Percentiles rank a stretch among this genome's conserved stretches.
phyloP scores from a whole-genome alignment of 2,329 filamentous ascomycete genomes.

The Sarocladiaceae sp. region DNA sequence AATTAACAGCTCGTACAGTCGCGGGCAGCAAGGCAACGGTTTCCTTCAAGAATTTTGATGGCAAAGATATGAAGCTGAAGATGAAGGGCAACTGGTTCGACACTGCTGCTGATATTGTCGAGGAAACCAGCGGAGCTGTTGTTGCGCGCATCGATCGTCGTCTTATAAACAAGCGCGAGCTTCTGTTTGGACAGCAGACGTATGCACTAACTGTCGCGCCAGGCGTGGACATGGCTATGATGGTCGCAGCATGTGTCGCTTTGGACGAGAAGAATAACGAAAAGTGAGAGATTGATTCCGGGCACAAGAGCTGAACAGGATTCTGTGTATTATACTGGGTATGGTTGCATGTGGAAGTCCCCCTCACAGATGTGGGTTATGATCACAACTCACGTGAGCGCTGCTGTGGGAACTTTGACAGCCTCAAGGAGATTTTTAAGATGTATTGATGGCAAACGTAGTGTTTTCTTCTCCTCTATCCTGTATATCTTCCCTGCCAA shows the following conservation, averaged over 20 bases:
- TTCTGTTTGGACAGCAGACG: conserved; percentile 56
- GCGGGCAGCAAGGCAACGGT: conserved; percentile 48
- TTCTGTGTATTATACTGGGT: too few relatives aligned
- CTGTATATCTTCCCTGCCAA: too few relatives aligned
- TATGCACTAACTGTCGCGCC: conserved; percentile 59
- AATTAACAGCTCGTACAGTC: conserved; percentile 39
- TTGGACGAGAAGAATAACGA: conserved; percentile 57
- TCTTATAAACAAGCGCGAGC: conserved; percentile 49
- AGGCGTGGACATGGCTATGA: conserved; percentile 58
- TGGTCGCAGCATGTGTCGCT: conserved; percentile 61
- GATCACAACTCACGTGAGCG: too few relatives aligned
- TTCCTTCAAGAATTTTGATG: conserved; percentile 46
- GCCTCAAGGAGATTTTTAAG: too few relatives aligned
- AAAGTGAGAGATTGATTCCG: conserved; percentile 6
- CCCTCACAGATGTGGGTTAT: too few relatives aligned
- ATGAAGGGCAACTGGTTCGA: conserved; percentile 60
- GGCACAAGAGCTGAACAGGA: too few relatives aligned
- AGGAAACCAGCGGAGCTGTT: conserved; percentile 39
- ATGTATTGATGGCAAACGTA: too few relatives aligned
- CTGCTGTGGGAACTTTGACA: too few relatives aligned
- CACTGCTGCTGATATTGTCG: conserved; percentile 49
- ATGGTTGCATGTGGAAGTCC: too few relatives aligned
- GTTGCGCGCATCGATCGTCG: conserved; percentile 56
- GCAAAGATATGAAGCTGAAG: conserved; percentile 37
- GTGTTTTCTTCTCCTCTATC: too few relatives aligned